Base-by-base conservation (phyloP, 1,139 yeast species). In the Blastobotrys elegans region DNA sequence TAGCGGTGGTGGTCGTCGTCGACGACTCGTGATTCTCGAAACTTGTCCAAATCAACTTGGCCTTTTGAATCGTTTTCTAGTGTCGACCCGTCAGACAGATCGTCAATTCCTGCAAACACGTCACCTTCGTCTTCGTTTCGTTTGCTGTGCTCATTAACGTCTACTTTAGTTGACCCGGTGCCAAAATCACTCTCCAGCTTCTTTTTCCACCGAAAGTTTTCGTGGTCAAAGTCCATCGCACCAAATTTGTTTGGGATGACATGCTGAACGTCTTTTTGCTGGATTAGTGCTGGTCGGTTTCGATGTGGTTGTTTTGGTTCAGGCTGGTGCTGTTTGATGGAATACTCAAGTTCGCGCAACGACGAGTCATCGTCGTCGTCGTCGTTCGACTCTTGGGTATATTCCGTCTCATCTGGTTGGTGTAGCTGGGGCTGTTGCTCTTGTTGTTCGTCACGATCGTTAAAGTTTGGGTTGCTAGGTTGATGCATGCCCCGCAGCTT, bases 101-200 rank as follows among this genome's bases (percentile, higher is more conserved):
- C 64, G 1, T 60, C 64, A 40, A 62, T 60, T 2, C 60, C 65
- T n/a, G 55, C 57, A 50, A 61, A 60, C 14, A 55, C 56, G 30
- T 56, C 59, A 2, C 50, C 48, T 3, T 56, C 55, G 4, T 34
- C 48, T 5, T 47, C 48, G 3, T 37, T 43, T n/a, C 30, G 37
- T 20, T 18, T 24, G 24, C 50, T 51, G 13, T 17, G 10, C 31
- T 16, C 31, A 5, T 11, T 31, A 13, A 14, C 16, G 17, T 47
- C 49, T 8, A 56, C 57, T 29, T 53, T 54, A 1, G 60, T 56
- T 4, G 59, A 52, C 10, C 56, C 59, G 6, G 58, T 56, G 16
- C 56, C 57, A 33, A 45, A 53, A 26, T 55, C 53, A 43, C 24
- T 20, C 7, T 40, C 40, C n/a, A 35, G 21, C 29, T 36, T 46